Evolutionary conservation across 805 yeast species (phyloP), one percentile per base, ranked within the genome.

Genomic region (Spathaspora passalidarum): DNA sequence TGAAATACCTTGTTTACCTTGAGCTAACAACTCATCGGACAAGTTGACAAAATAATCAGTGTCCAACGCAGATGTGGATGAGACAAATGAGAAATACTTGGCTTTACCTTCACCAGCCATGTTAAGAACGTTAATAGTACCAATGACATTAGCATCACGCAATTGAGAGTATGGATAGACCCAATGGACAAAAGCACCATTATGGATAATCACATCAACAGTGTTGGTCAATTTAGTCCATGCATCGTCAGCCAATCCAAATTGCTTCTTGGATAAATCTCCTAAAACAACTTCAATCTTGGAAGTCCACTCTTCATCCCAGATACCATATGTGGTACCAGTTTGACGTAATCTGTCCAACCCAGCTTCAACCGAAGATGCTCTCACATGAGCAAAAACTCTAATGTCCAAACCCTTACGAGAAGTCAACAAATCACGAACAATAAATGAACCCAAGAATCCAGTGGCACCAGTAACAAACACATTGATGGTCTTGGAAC

Each of bases 141-240:
- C 82, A 48, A 91, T 69, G 25, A 95, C 99, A 60, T 94, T 94
- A 26, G 98, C 94, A 54, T 88, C 96, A 56, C 98, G 81, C 58
- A 94, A 73, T 53, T 87, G 88, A 40, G 85, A 70, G 68, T 94
- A 94, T 21, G 99, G 98, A 64, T 87, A 94, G 2, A 91, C 97
- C 99, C 99, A 94, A 65, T 94, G 99, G 32, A 94, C 99, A 50
- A 91, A 75, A 14, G 99, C 99, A 72, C 98, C 99, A 56, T 94
- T 94, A 66, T 94, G 99, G 50, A 94, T 80, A 43, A 94, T 82
- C 3, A 84, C 84, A 64, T 95, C 99, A 47, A 92, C 73, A 1
- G 72, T 67, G 13, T 78, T 65, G 8, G 81, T 69, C 48, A 94
- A 75, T 6, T 57, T 41, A 1, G 54, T 38, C 96, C 96, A 94